Conservation (phyloP, 176 grass and related monocot genomes). For the Otatea glauca region DNA sequence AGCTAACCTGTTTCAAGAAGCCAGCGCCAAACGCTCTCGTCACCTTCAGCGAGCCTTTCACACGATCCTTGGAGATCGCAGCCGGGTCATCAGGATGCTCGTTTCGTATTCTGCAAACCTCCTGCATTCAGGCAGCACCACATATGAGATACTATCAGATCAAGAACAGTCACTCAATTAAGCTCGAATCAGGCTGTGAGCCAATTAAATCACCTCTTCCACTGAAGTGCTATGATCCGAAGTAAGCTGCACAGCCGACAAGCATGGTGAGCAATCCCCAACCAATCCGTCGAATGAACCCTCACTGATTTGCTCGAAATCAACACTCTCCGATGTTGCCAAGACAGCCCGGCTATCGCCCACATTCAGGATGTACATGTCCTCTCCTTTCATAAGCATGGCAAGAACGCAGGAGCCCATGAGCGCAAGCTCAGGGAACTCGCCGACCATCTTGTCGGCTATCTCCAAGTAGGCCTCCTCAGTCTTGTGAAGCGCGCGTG, state of each 20-base stretch:
- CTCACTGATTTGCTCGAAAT: conserved; percentile 64
- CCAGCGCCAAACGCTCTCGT: conserved; percentile 95
- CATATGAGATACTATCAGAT: conserved; percentile 4
- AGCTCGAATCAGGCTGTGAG: not conserved
- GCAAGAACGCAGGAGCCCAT: conserved; percentile 94
- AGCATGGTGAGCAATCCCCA: conserved; percentile 49
- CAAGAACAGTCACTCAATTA: conserved; percentile 5
- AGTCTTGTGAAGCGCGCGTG: conserved; percentile 69
- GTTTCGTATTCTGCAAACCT: conserved; percentile 79
- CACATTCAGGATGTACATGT: conserved; percentile 96
- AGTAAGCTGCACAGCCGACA: conserved; percentile 80
- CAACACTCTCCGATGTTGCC: conserved; percentile 57
- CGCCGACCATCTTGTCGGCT: conserved; percentile 75
- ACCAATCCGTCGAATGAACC: conserved; percentile 58
- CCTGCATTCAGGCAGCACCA: conserved; percentile 50
- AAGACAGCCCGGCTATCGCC: conserved; percentile 91
- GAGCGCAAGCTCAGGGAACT: conserved; percentile 84
- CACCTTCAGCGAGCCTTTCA: conserved; percentile 96
- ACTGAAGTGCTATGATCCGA: conserved; percentile 88
- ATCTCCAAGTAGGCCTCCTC: conserved; percentile 76
- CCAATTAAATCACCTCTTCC: conserved; percentile 52
- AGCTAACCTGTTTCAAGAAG: conserved; percentile 90
- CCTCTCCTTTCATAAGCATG: conserved; percentile 88
- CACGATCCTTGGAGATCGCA: conserved; percentile 74
- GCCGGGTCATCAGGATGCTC: conserved; percentile 86